These are phyloP conservation scores for Neurospora crassa DNA, from an alignment of 2,329 filamentous ascomycete genomes.

Conservation along the genomic window DNA sequence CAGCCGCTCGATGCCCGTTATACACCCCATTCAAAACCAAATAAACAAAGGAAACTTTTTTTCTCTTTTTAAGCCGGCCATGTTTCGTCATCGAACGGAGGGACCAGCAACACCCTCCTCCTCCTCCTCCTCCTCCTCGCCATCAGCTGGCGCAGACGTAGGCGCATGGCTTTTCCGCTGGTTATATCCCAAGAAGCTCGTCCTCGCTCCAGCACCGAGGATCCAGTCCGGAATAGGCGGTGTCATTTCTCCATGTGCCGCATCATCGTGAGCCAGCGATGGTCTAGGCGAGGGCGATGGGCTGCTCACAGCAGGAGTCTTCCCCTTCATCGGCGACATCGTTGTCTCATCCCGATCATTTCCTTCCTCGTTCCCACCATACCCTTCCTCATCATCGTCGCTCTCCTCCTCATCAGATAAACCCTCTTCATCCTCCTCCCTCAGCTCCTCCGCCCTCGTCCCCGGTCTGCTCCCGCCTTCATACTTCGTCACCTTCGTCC, in stretches of 20 bases:
- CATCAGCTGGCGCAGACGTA: conserved; percentile 14
- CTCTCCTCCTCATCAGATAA: conserved; percentile 17
- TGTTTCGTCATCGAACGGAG: neutral
- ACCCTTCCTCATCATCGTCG: conserved; percentile 19
- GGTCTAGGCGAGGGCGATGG: conserved; percentile 1
- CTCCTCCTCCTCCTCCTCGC: conserved; percentile 11
- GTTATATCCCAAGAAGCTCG: conserved; percentile 38
- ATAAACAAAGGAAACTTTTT: conserved; percentile 1
- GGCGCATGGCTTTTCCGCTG: conserved; percentile 25
- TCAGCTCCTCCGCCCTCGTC: conserved; percentile 16
- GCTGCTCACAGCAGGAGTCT: neutral
- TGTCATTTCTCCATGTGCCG: conserved; percentile 39
- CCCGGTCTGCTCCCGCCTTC: conserved; percentile 12
- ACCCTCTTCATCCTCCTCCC: conserved; percentile 18
- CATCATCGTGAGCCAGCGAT: conserved; percentile 13
- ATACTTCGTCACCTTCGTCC: conserved; percentile 8
- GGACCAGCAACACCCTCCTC: conserved; percentile 15
- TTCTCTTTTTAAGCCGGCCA: neutral
- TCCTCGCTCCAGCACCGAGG: conserved; percentile 40
- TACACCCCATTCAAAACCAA: neutral
- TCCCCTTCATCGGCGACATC: neutral
- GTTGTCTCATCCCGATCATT: conserved; percentile 8
- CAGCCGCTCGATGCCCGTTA: neutral
- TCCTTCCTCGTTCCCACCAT: conserved; percentile 12
- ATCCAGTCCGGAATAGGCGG: conserved; percentile 55